These are phyloP conservation scores for Zygoascus biomembranicola DNA, from an alignment of 805 yeast species.

Conservation along the genomic window DNA sequence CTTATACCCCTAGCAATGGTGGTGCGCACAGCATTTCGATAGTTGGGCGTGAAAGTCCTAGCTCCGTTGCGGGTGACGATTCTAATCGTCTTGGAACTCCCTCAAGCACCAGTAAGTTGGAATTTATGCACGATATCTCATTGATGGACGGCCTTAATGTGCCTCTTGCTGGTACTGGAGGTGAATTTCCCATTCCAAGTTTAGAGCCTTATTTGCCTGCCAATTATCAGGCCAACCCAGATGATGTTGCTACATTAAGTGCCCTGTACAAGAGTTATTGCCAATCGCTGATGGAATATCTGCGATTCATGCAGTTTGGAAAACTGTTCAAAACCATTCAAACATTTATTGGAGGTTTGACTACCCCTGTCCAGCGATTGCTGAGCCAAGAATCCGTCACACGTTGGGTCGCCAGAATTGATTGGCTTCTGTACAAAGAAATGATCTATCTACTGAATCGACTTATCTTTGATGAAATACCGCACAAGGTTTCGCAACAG, in stretches of 20 bases:
- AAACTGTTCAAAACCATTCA: slow-evolving; percentile 47
- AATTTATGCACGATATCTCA: neutral
- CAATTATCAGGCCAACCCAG: slow-evolving; percentile 34
- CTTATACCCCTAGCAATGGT: slow-evolving; percentile 4
- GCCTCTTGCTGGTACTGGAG: neutral
- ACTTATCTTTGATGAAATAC: slow-evolving; percentile 49
- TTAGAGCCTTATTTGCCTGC: slow-evolving; percentile 37
- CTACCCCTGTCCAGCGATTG: slow-evolving; percentile 54
- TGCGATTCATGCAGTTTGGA: slow-evolving; percentile 60
- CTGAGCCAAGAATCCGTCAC: slow-evolving; percentile 40
- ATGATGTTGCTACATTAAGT: slow-evolving; percentile 52
- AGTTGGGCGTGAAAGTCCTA: neutral
- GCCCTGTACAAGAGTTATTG: slow-evolving; percentile 60
- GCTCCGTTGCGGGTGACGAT: neutral
- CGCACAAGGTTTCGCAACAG: slow-evolving; percentile 45
- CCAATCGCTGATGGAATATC: slow-evolving; percentile 51
- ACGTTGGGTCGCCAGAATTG: slow-evolving; percentile 65
- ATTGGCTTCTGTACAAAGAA: slow-evolving; percentile 49
- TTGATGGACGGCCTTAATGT: neutral
- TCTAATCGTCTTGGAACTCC: neutral
- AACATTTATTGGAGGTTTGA: slow-evolving; percentile 47
- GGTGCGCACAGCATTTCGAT: neutral
- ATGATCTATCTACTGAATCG: slow-evolving; percentile 54
- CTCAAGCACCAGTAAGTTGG: neutral
- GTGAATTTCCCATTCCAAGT: slow-evolving; percentile 19